A percentile compares a stretch with the other conserved stretches of the same genome.
Evolutionary conservation across 2,329 filamentous ascomycete genomes (phyloP).

Genomic region (Parastagonospora nodorum): DNA sequence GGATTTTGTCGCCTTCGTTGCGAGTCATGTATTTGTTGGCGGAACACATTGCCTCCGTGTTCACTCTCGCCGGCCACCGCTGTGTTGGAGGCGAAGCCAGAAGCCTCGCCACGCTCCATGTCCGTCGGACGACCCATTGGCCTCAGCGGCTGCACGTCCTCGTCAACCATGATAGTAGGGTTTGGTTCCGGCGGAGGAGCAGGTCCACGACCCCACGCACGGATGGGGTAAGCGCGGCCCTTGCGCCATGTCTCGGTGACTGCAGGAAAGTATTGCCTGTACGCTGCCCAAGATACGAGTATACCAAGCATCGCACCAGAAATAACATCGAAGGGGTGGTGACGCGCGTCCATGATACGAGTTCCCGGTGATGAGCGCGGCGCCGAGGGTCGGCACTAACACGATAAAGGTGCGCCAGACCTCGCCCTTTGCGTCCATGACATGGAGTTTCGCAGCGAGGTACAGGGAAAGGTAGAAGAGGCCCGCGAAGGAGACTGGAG

Average conservation of each 20-base stretch:
- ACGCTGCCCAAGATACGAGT: constrained; percentile 57
- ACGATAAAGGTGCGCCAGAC: constrained; percentile 64
- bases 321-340: constrained; percentile 66
- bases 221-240: constrained; percentile 63
- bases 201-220: constrained; percentile 60
- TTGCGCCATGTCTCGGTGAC: constrained; percentile 61
- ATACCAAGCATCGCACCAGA: constrained; percentile 60
- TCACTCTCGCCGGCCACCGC: constrained; percentile 22
- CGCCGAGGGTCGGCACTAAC: constrained; percentile 59
- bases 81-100: constrained; percentile 34
- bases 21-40: constrained; percentile 45
- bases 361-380: constrained; percentile 61
- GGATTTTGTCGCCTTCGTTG: constrained; percentile 42
- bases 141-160: constrained; percentile 40
- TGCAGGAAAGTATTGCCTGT: constrained; percentile 65
- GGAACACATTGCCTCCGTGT: constrained; percentile 43
- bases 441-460: constrained; percentile 63
- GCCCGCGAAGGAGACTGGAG: constrained; percentile 61
- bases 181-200: constrained; percentile 33
- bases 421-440: constrained; percentile 64
- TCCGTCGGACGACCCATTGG: constrained; percentile 33
- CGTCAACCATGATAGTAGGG: constrained; percentile 30
- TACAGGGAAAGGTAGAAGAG: constrained; percentile 65
- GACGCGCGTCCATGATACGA: constrained; percentile 66
- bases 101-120: constrained; percentile 39